Conservation (phyloP, 2,329 filamentous ascomycete species). For the Ilyonectria sp. region DNA sequence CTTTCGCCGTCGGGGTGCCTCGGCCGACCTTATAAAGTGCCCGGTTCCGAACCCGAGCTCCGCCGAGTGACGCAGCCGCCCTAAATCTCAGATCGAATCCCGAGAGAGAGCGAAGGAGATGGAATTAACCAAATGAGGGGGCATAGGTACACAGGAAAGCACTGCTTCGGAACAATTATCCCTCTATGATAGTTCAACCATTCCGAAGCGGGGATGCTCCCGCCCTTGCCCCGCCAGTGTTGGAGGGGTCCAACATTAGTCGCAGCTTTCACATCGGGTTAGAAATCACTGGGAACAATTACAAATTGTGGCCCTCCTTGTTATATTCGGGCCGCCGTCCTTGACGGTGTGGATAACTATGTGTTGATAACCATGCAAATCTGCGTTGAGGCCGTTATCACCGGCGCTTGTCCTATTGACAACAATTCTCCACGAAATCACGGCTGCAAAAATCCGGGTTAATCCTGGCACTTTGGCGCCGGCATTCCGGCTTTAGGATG, state of each 20-base stretch:
- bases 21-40: conserved; percentile 31
- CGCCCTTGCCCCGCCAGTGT: conserved; percentile 29
- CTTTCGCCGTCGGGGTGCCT: conserved; percentile 6
- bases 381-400: neutral
- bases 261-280: conserved; percentile 16
- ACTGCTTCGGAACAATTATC: conserved; percentile 1
- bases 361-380: conserved; percentile 1
- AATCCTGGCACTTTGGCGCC: neutral
- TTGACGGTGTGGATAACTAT: neutral
- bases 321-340: conserved; percentile 7
- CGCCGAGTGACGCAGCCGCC: conserved; percentile 41
- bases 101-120: conserved; percentile 16
- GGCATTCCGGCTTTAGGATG: neutral
- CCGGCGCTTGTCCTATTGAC: neutral
- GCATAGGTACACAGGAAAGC: neutral
- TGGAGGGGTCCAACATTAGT: conserved; percentile 8
- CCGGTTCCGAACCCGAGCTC: conserved; percentile 26
- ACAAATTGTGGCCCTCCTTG: conserved; percentile 15
- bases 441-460: no score
- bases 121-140: neutral
- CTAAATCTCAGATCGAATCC: conserved; percentile 18
- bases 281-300: conserved; percentile 25
- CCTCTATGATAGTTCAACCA: neutral
- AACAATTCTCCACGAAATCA: neutral
- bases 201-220: conserved; percentile 2